phyloP scores from a whole-genome alignment of 495 filamentous ascomycete genomes.

The Penicillium psychrofluorescens region DNA sequence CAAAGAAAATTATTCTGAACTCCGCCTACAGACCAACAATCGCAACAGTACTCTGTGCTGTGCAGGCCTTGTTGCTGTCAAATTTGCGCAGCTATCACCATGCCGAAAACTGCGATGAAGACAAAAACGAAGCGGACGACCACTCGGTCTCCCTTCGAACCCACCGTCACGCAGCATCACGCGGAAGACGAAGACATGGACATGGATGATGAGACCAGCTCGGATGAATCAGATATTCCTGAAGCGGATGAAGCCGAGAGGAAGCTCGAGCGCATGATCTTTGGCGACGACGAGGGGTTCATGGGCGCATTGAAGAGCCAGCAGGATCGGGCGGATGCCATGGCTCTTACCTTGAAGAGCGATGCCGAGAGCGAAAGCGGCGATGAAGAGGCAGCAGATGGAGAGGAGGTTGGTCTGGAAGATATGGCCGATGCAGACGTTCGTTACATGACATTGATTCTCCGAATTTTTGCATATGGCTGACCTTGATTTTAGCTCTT shows the following conservation, averaged over 20 bases:
- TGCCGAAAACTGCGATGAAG: conserved; percentile 26
- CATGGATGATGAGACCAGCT: conserved; percentile 22
- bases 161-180: conserved; percentile 3
- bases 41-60: background rate
- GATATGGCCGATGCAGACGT: conserved; percentile 47
- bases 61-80: background rate
- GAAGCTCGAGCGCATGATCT: conserved; percentile 77
- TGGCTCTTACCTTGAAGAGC: conserved; percentile 25
- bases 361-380: conserved; percentile 28
- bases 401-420: conserved; percentile 37
- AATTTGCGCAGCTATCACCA: conserved; percentile 6
- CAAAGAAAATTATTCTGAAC: conserved; percentile 23
- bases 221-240: conserved; percentile 34
- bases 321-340: conserved; percentile 22
- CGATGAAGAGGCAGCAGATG: conserved; percentile 17
- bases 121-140: conserved; percentile 25
- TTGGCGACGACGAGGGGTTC: conserved; percentile 80
- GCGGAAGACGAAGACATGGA: conserved; percentile 21
- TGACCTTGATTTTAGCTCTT: conserved; percentile 48
- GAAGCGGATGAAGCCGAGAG: conserved; percentile 76
- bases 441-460: conserved; percentile 1
- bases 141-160: conserved; percentile 20
- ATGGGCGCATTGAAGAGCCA: conserved; percentile 55
- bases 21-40: conserved; percentile 12
- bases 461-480: conserved; percentile 1